Evolutionary conservation across 176 grass and related monocot genomes (phyloP).

Genomic region (Oryza australiensis): DNA sequence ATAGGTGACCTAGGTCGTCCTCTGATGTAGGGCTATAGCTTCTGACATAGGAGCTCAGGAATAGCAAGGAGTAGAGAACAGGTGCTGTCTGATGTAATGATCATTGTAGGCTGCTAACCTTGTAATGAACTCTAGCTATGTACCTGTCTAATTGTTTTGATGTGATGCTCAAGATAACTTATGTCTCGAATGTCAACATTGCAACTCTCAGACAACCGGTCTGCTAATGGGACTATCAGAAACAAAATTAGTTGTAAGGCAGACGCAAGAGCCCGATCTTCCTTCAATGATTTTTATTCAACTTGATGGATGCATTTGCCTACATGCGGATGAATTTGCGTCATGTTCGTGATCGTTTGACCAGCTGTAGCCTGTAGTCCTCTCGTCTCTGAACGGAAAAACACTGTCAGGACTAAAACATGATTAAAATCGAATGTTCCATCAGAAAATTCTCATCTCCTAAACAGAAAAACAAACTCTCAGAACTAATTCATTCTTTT

Average conservation of each 20-base stretch:
- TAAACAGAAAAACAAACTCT: too few species aligned
- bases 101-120: conserved; percentile 29
- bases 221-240: neutral
- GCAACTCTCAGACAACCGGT: neutral
- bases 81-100: conserved; percentile 14
- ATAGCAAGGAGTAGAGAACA: conserved; percentile 5
- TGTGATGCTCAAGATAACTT: neutral
- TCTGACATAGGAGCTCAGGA: conserved; percentile 29
- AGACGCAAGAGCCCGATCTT: neutral
- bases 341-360: too few species aligned
- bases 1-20: conserved; percentile 35
- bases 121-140: conserved; percentile 23
- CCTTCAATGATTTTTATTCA: neutral
- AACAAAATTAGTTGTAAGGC: neutral
- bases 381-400: too few species aligned
- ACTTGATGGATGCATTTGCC: neutral
- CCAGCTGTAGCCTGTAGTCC: too few species aligned
- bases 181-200: neutral
- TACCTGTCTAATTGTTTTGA: conserved; percentile 27
- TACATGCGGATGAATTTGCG: neutral
- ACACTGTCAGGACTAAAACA: too few species aligned
- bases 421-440: too few species aligned
- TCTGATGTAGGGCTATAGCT: conserved; percentile 31
- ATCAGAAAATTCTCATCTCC: too few species aligned
- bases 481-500: too few species aligned